Percentiles rank a stretch among this genome's conserved stretches.
These are phyloP conservation scores for Xylaria arbuscula DNA, from an alignment of 2,329 filamentous ascomycete genomes.

Conservation along the genomic window DNA sequence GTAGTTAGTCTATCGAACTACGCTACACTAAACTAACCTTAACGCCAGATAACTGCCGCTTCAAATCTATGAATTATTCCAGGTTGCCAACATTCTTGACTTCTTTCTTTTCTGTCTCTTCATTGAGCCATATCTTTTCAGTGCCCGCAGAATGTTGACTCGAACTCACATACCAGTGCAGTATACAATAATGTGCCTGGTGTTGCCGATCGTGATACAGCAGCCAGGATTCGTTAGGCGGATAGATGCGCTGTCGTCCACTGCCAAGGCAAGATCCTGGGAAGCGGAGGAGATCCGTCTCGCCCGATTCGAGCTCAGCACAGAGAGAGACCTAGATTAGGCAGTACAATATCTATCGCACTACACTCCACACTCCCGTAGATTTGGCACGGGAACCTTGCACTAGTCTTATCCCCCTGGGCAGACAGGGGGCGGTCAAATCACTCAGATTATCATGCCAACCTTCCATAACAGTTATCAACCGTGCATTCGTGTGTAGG, in stretches of 20 bases:
- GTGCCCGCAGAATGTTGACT: background rate
- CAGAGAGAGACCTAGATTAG: background rate
- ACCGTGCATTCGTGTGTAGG: constrained; percentile 9
- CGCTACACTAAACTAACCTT: too few species aligned
- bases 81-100: background rate
- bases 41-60: background rate
- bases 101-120: background rate
- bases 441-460: constrained; percentile 6
- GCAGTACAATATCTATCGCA: background rate
- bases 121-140: background rate
- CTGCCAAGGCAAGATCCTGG: constrained; percentile 9
- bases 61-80: background rate
- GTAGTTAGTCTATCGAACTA: background rate
- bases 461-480: constrained; percentile 20
- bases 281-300: constrained; percentile 9
- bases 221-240: constrained; percentile 21
- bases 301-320: background rate
- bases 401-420: constrained; percentile 9
- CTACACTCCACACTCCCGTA: background rate
- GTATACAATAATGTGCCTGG: background rate
- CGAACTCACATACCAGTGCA: background rate
- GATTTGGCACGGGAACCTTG: constrained; percentile 6
- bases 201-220: constrained; percentile 27
- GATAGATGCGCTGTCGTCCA: constrained; percentile 31
- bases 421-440: background rate